phyloP scores from a whole-genome alignment of 2,329 filamentous ascomycete genomes.

The Trichoderma sp. region DNA sequence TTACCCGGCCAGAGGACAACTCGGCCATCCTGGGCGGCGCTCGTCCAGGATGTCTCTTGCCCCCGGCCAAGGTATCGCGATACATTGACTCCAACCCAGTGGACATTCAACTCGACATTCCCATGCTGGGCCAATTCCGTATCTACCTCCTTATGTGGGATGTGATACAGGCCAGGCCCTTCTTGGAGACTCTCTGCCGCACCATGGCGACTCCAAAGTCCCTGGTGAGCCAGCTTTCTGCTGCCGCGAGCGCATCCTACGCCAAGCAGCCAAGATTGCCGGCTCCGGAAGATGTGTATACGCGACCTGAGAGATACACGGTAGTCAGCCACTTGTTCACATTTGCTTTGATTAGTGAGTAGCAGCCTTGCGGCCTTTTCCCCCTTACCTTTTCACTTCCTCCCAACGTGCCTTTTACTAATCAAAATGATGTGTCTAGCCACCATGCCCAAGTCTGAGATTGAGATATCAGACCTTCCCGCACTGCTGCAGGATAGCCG shows the following conservation, averaged over 20 bases:
- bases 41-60: constrained; percentile 55
- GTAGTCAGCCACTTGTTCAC: constrained; percentile 67
- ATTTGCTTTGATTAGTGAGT: constrained; percentile 64
- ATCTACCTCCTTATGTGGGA: constrained; percentile 70
- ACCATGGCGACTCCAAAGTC: constrained; percentile 51
- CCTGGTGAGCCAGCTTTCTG: constrained; percentile 59
- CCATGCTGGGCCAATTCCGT: constrained; percentile 73
- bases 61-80: constrained; percentile 68
- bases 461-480: constrained; percentile 67
- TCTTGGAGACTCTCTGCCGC: constrained; percentile 59
- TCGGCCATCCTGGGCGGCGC: constrained; percentile 47
- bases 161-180: constrained; percentile 53
- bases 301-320: constrained; percentile 67
- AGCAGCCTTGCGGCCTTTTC: background rate
- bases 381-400: background rate
- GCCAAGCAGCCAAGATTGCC: constrained; percentile 54
- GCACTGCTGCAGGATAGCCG: constrained; percentile 59
- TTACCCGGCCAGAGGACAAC: constrained; percentile 32
- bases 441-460: constrained; percentile 57
- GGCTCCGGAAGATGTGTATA: constrained; percentile 63
- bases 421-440: constrained; percentile 37
- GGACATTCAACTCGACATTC: constrained; percentile 74
- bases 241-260: constrained; percentile 61
- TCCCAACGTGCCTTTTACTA: background rate
- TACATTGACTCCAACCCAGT: constrained; percentile 78